A percentile compares a stretch with the other conserved stretches of the same genome.
phyloP scores from a whole-genome alignment of 1,284 basidiomycete genomes.

The Cerrena zonata region DNA sequence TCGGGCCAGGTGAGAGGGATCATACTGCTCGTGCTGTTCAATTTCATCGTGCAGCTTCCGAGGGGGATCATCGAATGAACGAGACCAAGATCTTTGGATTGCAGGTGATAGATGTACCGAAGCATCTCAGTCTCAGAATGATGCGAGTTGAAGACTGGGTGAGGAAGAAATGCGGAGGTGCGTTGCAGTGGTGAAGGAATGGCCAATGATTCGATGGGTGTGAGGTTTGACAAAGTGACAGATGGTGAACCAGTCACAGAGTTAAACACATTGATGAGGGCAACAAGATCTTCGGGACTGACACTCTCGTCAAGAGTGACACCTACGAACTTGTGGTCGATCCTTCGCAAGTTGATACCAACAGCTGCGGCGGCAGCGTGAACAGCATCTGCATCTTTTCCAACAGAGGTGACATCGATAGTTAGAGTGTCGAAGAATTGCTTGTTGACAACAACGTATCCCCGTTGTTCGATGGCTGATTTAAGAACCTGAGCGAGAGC shows the following conservation, averaged over 20 bases:
- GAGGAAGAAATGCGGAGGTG: constrained; percentile 72
- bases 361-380: constrained; percentile 65
- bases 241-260: constrained; percentile 43
- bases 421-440: constrained; percentile 92
- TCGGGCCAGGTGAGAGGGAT: constrained; percentile 92
- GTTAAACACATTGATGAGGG: constrained; percentile 80
- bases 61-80: constrained; percentile 97
- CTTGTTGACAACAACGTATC: constrained; percentile 62
- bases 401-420: constrained; percentile 66
- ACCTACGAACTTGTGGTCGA: constrained; percentile 77
- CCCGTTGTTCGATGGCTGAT: constrained; percentile 62
- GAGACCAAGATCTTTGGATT: constrained; percentile 90
- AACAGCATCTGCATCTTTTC: constrained; percentile 57
- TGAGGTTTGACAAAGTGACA: constrained; percentile 36
- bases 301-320: constrained; percentile 92
- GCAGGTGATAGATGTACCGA: constrained; percentile 90
- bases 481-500: constrained; percentile 81
- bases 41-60: constrained; percentile 94
- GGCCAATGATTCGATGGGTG: constrained; percentile 32
- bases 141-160: constrained; percentile 90
- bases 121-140: constrained; percentile 98
- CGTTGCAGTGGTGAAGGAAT: constrained; percentile 64
- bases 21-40: constrained; percentile 97
- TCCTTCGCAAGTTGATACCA: constrained; percentile 79
- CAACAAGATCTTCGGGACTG: constrained; percentile 66